Evolutionary conservation across 23 red algal species (phyloP).

Genomic region (Gracilaria caudata): DNA sequence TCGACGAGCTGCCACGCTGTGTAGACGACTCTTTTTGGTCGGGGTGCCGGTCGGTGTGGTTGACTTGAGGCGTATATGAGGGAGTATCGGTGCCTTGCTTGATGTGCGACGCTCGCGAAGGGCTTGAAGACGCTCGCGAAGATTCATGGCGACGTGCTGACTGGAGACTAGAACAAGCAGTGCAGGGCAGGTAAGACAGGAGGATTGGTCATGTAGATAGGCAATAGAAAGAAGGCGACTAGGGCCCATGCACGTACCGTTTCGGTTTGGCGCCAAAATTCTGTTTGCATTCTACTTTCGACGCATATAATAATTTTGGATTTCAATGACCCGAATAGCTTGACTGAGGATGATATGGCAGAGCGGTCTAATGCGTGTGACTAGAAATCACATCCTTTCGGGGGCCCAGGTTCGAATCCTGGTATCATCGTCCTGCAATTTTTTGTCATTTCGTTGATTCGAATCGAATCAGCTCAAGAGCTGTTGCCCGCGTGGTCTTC

Average conservation of each 20-base stretch:
- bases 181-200: neutral
- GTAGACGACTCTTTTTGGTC: neutral
- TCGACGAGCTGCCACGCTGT: constrained; percentile 23
- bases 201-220: neutral
- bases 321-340: neutral
- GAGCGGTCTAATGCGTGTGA: constrained; percentile 82
- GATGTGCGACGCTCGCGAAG: neutral
- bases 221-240: neutral
- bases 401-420: constrained; percentile 85
- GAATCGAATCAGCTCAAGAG: neutral
- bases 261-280: constrained; percentile 37
- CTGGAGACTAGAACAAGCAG: neutral
- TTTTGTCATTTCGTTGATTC: neutral
- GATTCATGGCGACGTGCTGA: neutral
- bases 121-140: constrained; percentile 3
- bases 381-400: constrained; percentile 82
- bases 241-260: neutral
- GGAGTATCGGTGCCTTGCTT: neutral
- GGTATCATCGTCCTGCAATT: constrained; percentile 58
- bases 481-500: no score
- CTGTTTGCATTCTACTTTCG: neutral
- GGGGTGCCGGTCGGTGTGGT: neutral
- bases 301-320: neutral
- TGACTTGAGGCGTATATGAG: neutral
- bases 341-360: constrained; percentile 70